Evolutionary conservation across 306 rosid species (phyloP).

Genomic region (Vigna unguiculata): DNA sequence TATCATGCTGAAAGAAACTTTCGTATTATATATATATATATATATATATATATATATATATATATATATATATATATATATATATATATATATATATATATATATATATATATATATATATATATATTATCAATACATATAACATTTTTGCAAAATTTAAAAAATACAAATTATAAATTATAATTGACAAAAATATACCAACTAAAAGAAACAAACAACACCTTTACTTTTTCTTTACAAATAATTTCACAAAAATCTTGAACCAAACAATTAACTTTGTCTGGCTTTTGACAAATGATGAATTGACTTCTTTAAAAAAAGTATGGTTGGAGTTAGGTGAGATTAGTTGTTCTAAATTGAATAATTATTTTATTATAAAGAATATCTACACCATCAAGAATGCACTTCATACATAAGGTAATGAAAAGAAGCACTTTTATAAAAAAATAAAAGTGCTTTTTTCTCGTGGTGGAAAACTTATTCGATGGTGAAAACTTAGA

Average conservation of each 20-base stretch:
- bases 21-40: too few species aligned
- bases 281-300: not conserved
- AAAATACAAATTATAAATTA: not conserved
- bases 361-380: not conserved
- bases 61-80: too few species aligned
- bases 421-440: not conserved
- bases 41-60: not conserved
- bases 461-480: too few species aligned
- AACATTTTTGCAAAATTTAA: not conserved
- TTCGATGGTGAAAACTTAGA: too few species aligned
- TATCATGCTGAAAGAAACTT: not conserved
- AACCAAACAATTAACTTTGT: slow-evolving; percentile 5
- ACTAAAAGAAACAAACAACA: not conserved
- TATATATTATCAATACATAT: not conserved
- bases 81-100: too few species aligned
- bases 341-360: not conserved
- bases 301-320: not conserved
- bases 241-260: not conserved
- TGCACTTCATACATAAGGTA: not conserved
- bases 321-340: not conserved
- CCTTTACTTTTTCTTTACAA: not conserved
- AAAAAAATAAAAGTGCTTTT: not conserved
- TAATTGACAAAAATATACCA: not conserved
- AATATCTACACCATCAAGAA: not conserved
- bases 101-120: too few species aligned